Conservation (phyloP, 2,329 filamentous ascomycete species). For the Xylaria sp. region DNA sequence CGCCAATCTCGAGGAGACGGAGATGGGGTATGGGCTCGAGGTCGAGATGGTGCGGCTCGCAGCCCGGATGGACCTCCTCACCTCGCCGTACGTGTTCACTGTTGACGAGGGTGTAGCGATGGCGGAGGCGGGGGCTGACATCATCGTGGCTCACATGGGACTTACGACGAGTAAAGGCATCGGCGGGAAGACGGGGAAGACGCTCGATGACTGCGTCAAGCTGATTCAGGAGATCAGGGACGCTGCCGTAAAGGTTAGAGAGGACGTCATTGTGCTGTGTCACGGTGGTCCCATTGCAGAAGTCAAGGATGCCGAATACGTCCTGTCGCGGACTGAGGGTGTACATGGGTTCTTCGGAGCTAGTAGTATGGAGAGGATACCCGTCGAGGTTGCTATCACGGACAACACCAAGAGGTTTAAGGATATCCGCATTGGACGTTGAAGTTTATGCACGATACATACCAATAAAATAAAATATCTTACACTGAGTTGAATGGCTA, state of each 20-base stretch:
- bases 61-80: conserved; percentile 69
- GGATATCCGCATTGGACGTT: conserved; percentile 40
- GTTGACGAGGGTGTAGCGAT: conserved; percentile 70
- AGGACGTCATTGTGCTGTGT: conserved; percentile 73
- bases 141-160: conserved; percentile 76
- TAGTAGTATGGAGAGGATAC: conserved; percentile 75
- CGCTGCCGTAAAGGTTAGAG: conserved; percentile 65
- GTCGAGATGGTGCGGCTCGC: conserved; percentile 74
- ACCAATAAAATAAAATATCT: no score
- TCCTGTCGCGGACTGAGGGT: conserved; percentile 68
- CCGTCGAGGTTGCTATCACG: conserved; percentile 73
- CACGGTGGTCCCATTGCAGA: conserved; percentile 76
- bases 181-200: conserved; percentile 70
- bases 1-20: conserved; percentile 75
- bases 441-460: no score
- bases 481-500: not conserved
- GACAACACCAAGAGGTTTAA: conserved; percentile 54
- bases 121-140: conserved; percentile 72
- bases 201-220: conserved; percentile 71
- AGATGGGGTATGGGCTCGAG: conserved; percentile 75
- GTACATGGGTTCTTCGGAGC: conserved; percentile 80
- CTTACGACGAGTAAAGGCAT: conserved; percentile 73
- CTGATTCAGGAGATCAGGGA: conserved; percentile 73
- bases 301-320: conserved; percentile 71
- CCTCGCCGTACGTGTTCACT: conserved; percentile 77